Percentiles rank a stretch among this genome's conserved stretches.
phyloP scores from a whole-genome alignment of 768 basidiomycete species.

The Termitomyces sp. region DNA sequence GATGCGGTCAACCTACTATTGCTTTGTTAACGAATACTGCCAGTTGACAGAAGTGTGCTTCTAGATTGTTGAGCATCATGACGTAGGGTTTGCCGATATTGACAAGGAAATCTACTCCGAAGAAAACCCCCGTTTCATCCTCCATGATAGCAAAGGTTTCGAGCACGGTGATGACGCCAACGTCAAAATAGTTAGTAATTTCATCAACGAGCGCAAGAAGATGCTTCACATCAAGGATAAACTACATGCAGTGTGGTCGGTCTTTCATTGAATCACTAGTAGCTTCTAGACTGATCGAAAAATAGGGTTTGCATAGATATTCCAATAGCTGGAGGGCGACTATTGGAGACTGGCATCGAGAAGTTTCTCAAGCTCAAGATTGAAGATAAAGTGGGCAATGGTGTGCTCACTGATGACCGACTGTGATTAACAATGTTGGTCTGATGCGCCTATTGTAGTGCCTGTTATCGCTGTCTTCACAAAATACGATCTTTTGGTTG shows the following conservation, averaged over 20 bases:
- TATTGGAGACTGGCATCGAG: constrained; percentile 21
- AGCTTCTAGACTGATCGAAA: neutral
- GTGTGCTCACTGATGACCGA: neutral
- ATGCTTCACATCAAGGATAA: constrained; percentile 17
- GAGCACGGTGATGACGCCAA: constrained; percentile 20
- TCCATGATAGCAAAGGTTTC: constrained; percentile 26
- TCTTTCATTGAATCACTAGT: neutral
- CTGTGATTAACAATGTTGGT: neutral
- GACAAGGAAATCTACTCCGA: constrained; percentile 19
- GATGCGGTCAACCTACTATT: constrained; percentile 14
- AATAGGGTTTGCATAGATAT: constrained; percentile 24
- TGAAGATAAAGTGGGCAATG: constrained; percentile 6
- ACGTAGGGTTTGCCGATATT: constrained; percentile 20
- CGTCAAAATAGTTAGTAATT: constrained; percentile 17
- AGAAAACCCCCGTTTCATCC: constrained; percentile 21
- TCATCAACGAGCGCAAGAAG: constrained; percentile 16
- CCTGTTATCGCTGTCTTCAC: constrained; percentile 29
- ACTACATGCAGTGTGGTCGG: constrained; percentile 25
- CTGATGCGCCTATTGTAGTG: constrained; percentile 10
- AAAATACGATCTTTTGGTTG: constrained; percentile 23
- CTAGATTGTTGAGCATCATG: constrained; percentile 16
- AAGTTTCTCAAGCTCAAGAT: constrained; percentile 16
- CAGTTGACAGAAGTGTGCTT: neutral
- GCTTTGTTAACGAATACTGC: neutral
- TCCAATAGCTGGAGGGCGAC: constrained; percentile 17